Base-by-base conservation (phyloP, 164 flowering plant genomes). In the Chimonanthus praecox region DNA sequence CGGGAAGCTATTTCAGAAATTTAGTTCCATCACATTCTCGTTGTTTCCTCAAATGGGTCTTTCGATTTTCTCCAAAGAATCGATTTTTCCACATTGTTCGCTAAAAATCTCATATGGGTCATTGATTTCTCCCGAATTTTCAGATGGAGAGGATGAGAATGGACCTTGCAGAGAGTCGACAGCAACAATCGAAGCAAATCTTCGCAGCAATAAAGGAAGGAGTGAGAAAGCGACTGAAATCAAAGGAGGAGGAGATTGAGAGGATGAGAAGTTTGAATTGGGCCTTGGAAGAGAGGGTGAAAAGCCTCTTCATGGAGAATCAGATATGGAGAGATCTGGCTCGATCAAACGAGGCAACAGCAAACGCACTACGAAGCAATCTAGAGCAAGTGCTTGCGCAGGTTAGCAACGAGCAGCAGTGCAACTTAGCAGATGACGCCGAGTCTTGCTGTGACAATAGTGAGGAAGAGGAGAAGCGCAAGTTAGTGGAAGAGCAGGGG, bases 321-420 rank as follows among this genome's bases (percentile, higher is more conserved):
- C 91, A 89, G 74, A 83, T 90, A 51, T 92, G 96, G 97, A 60
- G 88, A 11, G 91, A 90, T 11, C 61, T 90, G 69, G 95, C 97
- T 0, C 88, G 84, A 58, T 73, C 86, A 18, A 89, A 88, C 82
- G 97, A 92, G 69, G 94, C 97, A 49, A 84, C 94, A 0, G 96
- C 89, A 16, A 87, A 87, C 75, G 85, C 88, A 0, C 78, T 92
- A 3, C 81, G 90, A 0, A 66, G 69, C 72, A 85, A 89, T 60
- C 85, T 92, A 43, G 92, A 89, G 60, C 88, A 85, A 72, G 87
- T 85, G 8, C 78, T 89, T 5, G 83, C 89, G 13, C 85, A 80
- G 73, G 86, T 75, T 15, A 78, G 75, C 49, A 81, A 77, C 60
- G 84, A 75, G 11, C 21, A 18, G 20, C 10, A 6, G 21, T 76